Evolutionary conservation across 257 asterid genomes (phyloP), one percentile per base, ranked within the genome.

Genomic region (Verbena officinalis): DNA sequence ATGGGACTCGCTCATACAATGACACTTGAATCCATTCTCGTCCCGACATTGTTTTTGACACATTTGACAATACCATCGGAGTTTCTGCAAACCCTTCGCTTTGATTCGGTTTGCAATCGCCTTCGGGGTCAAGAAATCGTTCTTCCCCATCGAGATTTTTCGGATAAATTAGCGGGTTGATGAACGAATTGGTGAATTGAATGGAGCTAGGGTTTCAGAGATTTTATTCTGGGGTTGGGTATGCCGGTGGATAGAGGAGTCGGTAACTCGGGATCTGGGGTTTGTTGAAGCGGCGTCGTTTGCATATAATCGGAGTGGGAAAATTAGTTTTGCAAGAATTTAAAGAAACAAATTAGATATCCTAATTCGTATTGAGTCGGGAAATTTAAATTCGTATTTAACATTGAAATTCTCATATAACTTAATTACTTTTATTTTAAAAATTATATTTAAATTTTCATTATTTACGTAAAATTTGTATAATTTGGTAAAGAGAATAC

Each of bases 21-120:
- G 97, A 75, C 99, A 93, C 78, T 93, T 90, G 84, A 93, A 93
- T 14, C 99, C 97, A 64, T 93, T 93, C 76, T 87, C 96, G 68
- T 90, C 95, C 22, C 95, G 91, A 81, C 97, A 93, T 79, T 93
- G 97, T 52, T 90, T 93, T 40, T 93, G 95, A 72, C 99, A 93
- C 95, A 87, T 90, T 81, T 90, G 96, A 66, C 99, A 93, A 71
- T 90, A 90, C 96, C 94, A 90, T 69, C 96, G 95, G 24, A 87
- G 85, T 46, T 90, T 93, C 77, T 90, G 97, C 63, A 93, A 52
- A 15, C 97, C 96, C 67, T 87, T 87, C 1, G 97, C 91, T 72
- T 87, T 84, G 68, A 90, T 87, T 51, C 96, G 71, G 64, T 93
- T 93, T 1, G 98, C 96, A 12, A 93, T 92, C 56, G 96, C 98